Conservation (phyloP, 768 basidiomycete species). For the Flagelloscypha sp. region DNA sequence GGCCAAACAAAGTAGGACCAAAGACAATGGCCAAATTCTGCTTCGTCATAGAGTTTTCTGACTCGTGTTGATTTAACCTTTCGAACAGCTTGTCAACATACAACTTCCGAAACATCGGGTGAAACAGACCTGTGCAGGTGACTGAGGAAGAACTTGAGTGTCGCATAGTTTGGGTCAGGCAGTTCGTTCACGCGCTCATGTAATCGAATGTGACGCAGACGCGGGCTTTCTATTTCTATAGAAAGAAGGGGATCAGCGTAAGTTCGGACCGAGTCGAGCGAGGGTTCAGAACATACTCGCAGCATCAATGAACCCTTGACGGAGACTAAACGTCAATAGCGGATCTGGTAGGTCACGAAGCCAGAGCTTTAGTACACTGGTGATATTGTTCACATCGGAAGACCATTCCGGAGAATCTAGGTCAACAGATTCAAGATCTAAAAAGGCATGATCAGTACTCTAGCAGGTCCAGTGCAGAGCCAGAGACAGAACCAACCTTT, state of each 20-base stretch:
- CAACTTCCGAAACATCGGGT: slow-evolving; percentile 2
- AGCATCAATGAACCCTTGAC: slow-evolving; percentile 92
- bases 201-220: slow-evolving; percentile 88
- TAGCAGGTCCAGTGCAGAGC: not conserved
- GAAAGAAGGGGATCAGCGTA: not conserved
- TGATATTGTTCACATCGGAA: slow-evolving; percentile 89
- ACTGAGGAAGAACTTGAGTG: slow-evolving; percentile 90
- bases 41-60: slow-evolving; percentile 84
- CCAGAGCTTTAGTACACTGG: slow-evolving; percentile 95
- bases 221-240: slow-evolving; percentile 85
- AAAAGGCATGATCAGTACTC: slow-evolving; percentile 5
- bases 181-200: slow-evolving; percentile 98
- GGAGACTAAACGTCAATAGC: slow-evolving; percentile 71
- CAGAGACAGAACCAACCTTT: slow-evolving; percentile 46
- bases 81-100: slow-evolving; percentile 3
- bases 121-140: slow-evolving; percentile 76
- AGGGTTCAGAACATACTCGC: slow-evolving; percentile 57
- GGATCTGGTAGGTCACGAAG: slow-evolving; percentile 94
- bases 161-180: slow-evolving; percentile 98
- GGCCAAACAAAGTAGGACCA: slow-evolving; percentile 94
- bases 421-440: slow-evolving; percentile 81
- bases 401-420: slow-evolving; percentile 86
- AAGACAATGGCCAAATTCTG: slow-evolving; percentile 95
- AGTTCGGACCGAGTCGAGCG: slow-evolving; percentile 1
- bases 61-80: slow-evolving; percentile 70